Conservation (phyloP, 441 rosid species). For the Brassica hybrid region DNA sequence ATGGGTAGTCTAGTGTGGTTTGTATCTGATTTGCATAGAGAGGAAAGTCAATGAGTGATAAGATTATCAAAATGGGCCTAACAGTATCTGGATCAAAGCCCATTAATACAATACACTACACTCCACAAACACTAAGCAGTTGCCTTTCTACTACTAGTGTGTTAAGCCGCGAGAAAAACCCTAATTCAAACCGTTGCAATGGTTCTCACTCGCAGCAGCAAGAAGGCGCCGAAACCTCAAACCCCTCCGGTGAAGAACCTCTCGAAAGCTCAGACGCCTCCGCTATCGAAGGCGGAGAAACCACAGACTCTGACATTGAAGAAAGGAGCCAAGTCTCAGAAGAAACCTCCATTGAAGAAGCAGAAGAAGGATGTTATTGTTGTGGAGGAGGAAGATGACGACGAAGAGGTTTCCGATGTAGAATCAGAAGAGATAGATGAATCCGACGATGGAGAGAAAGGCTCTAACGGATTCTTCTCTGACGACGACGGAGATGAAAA, state of each 20-base stretch:
- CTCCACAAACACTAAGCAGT: neutral
- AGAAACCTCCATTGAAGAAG: slow-evolving; percentile 47
- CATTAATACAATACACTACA: neutral
- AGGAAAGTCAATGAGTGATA: no score
- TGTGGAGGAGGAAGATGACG: slow-evolving; percentile 43
- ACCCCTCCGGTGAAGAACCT: slow-evolving; percentile 19
- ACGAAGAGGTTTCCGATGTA: slow-evolving; percentile 40
- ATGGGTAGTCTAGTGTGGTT: neutral
- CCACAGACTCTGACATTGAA: neutral
- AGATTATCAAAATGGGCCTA: neutral
- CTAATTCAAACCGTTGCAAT: slow-evolving; percentile 28
- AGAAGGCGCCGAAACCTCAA: slow-evolving; percentile 14
- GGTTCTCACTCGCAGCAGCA: slow-evolving; percentile 55
- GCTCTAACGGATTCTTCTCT: slow-evolving; percentile 49
- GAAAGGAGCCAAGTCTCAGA: slow-evolving; percentile 36
- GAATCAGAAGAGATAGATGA: slow-evolving; percentile 52
- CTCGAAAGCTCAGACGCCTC: slow-evolving; percentile 17
- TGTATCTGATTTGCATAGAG: no score
- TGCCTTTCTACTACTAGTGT: neutral
- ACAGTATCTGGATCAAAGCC: neutral
- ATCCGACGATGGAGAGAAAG: slow-evolving; percentile 49
- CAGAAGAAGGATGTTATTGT: slow-evolving; percentile 50
- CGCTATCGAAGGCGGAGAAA: neutral
- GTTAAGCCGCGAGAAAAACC: slow-evolving; percentile 22
- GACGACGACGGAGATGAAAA: no score